Evolutionary conservation across 208 protist genomes (phyloP), one percentile per base, ranked within the genome.

Genomic region (Leishmania tarentolae): DNA sequence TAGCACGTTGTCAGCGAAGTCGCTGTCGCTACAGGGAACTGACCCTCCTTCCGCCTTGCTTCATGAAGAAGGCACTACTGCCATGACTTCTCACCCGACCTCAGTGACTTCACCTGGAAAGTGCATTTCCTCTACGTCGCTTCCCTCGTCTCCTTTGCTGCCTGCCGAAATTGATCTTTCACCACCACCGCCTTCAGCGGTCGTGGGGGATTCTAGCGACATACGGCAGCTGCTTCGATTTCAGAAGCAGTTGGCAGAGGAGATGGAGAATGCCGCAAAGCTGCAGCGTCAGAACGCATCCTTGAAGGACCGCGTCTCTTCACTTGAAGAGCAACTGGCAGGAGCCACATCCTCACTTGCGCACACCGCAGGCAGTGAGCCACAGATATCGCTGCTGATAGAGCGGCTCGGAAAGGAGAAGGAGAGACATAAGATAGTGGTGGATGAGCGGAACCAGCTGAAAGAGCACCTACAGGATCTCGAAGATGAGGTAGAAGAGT

Each of bases 161-260:
- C 50, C 35, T 76, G 52, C 21, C 46, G 28, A n/a, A 11, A 42
- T 50, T 5, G 72, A 31, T 52, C 40, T 65, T 46, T 73, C 82
- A 52, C 68, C 47, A 21, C 31, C 28, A 24, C 4, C 42, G 21
- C 2, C 79, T 56, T 13, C 42, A 57, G 17, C 31, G 46, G 28
- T 37, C 11, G 42, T 56, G 65, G 72, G 46, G 42, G 75, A 81
- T 35, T 66, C 50, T 28, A 63, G 47, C 6, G 77, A 85, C 53
- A 65, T 77, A 8, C 79, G 76, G 0, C 90, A 94, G 75, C 81
- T 95, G 31, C 83, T 95, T 21, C 90, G 89, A 37, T 93, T 94
- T 59, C 91, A 97, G 75, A 85, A 84, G 52, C 84, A 91, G 71
- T 78, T 95, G 13, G 90, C 90, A 5, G 90, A 92, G 63, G 91